Conservation (phyloP, 2,329 filamentous ascomycete species). For the Penicillium paneum region DNA sequence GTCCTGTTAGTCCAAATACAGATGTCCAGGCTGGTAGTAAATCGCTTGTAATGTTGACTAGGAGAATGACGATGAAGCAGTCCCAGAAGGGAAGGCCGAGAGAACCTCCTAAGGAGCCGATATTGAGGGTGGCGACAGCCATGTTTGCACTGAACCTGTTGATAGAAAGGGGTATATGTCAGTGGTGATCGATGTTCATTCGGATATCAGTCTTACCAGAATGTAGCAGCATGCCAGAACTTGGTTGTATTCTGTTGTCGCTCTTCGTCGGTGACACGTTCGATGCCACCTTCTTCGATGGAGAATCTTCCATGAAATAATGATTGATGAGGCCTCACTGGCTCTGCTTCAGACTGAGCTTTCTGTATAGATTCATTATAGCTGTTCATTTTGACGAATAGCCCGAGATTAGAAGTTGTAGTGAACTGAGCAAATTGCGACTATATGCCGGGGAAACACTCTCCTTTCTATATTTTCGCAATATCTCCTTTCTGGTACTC, state of each 20-base stretch:
- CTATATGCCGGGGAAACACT: not conserved
- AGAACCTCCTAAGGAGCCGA: constrained; percentile 31
- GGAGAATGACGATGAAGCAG: constrained; percentile 36
- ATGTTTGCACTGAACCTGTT: constrained; percentile 39
- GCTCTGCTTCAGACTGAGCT: not conserved
- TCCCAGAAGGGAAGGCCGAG: constrained; percentile 39
- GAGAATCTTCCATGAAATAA: constrained; percentile 18
- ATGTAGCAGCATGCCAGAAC: constrained; percentile 27
- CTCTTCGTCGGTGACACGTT: constrained; percentile 23
- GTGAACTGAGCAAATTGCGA: not conserved
- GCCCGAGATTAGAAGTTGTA: not conserved
- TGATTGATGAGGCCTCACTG: not conserved
- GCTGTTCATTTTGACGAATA: not conserved
- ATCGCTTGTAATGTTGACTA: constrained; percentile 34
- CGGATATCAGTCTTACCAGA: not conserved
- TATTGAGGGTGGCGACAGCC: constrained; percentile 37
- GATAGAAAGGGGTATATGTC: not conserved
- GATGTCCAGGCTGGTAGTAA: constrained; percentile 30
- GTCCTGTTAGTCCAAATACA: constrained; percentile 35
- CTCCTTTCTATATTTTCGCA: constrained; percentile 4
- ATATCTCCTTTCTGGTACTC: not conserved
- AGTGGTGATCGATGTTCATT: too few species aligned
- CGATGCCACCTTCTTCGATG: constrained; percentile 24
- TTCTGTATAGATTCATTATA: not conserved
- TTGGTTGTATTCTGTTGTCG: constrained; percentile 22